Evolutionary conservation across 768 basidiomycete species (phyloP), one percentile per base, ranked within the genome.

Genomic region (button mushroom (Agaricus bisporus)): DNA sequence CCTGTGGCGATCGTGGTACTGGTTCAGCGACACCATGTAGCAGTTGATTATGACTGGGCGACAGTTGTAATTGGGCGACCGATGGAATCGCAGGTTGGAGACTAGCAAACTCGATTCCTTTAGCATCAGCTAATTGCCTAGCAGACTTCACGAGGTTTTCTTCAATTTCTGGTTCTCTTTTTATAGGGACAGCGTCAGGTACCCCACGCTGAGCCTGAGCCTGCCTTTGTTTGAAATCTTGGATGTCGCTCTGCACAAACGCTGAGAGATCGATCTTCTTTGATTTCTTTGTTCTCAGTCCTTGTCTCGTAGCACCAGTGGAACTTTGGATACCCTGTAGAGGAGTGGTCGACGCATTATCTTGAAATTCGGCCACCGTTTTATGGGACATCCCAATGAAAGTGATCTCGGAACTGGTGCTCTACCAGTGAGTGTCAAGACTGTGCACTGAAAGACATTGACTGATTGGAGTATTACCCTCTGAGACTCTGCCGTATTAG

Each of bases 211-310:
- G 48, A 35, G 48, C 56, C 48, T 48, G 56, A 3, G 61, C 52
- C 50, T 62, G 60, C 43, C 60, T 63, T 49, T 63, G 58, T 28
- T 60, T 36, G 35, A 65, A 59, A 12, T 58, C 62, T 49, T 64
- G 57, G 5, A 70, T 49, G 58, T 73, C 71, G 29, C 58, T 59
- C 36, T 66, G 51, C 18, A 68, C 61, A 25, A 71, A 60, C 8
- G 63, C 56, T 9, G 61, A 51, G 10, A 68, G 47, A 48, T 69
- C 65, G 3, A 63, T 52, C 5, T 61, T 60, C 56, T 64, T 67
- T 46, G 60, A 60, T 55, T 67, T 70, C 56, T 65, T 71, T 26
- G 51, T 52, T 22, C 59, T 63, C 7, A 52, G 49, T 48, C 61
- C 56, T 35, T 50, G 22, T 46, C 36, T 35, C 41, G 29, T 8